Conservation (phyloP, 2,329 filamentous ascomycete species). For the Fusarium coffeatum region DNA sequence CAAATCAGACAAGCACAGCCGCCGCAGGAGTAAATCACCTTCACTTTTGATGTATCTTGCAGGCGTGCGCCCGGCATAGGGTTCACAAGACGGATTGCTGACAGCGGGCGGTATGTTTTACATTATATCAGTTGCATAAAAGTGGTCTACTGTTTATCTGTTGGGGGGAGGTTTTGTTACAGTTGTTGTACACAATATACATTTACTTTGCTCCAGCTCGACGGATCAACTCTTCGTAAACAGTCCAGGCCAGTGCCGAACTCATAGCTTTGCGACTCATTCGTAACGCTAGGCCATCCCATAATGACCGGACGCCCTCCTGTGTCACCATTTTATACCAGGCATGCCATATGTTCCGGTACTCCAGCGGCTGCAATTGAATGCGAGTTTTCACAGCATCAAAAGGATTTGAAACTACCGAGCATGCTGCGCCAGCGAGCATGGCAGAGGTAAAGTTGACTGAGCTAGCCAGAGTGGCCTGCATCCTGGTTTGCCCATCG, state of each 20-base stretch:
- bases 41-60: constrained; percentile 68
- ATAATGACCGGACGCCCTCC: constrained; percentile 83
- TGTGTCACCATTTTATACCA: constrained; percentile 81
- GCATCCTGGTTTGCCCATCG: constrained; percentile 45
- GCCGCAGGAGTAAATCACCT: constrained; percentile 69
- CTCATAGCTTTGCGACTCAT: constrained; percentile 94
- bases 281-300: constrained; percentile 85
- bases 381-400: constrained; percentile 96
- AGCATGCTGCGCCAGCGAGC: constrained; percentile 83
- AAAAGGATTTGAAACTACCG: constrained; percentile 93
- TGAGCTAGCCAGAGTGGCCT: constrained; percentile 59
- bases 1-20: constrained; percentile 58
- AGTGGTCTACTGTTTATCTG: constrained; percentile 22
- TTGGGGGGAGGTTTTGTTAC: constrained; percentile 41
- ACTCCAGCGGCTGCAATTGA: constrained; percentile 86
- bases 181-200: constrained; percentile 36
- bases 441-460: constrained; percentile 90
- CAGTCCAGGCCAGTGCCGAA: constrained; percentile 95
- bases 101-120: constrained; percentile 2
- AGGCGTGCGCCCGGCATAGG: constrained; percentile 59
- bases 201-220: constrained; percentile 53
- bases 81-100: neutral
- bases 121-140: constrained; percentile 13
- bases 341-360: constrained; percentile 85
- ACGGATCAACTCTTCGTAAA: constrained; percentile 93